These are phyloP conservation scores for Talaromyces rugulosus DNA, from an alignment of 2,329 filamentous ascomycete species.

Conservation along the genomic window DNA sequence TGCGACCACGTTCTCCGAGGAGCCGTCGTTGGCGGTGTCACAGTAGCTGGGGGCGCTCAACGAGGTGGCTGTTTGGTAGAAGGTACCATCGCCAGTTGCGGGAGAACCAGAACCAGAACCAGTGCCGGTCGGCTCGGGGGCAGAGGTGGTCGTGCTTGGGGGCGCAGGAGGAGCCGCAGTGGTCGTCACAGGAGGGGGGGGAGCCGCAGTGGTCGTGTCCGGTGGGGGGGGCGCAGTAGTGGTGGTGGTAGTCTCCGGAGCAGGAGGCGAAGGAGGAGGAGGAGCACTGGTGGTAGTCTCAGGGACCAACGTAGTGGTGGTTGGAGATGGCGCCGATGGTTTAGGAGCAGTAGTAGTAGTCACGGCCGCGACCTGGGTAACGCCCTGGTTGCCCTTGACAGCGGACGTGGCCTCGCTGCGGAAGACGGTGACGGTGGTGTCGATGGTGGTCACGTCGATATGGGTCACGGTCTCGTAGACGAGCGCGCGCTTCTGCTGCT, in stretches of 20 bases:
- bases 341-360: slow-evolving; percentile 12
- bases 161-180: slow-evolving; percentile 10
- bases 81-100: slow-evolving; percentile 64
- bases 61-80: slow-evolving; percentile 65
- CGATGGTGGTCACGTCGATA: slow-evolving; percentile 46
- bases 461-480: slow-evolving; percentile 49
- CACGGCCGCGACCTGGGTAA: slow-evolving; percentile 4
- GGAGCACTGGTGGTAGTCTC: slow-evolving; percentile 13
- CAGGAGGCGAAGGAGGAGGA: slow-evolving; percentile 16
- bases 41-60: slow-evolving; percentile 49
- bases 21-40: slow-evolving; percentile 58
- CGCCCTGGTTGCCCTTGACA: background rate
- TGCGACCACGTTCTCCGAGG: slow-evolving; percentile 61
- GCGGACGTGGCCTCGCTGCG: slow-evolving; percentile 20
- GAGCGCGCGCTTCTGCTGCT: slow-evolving; percentile 39
- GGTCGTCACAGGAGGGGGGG: slow-evolving; percentile 13
- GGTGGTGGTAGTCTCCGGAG: slow-evolving; percentile 17
- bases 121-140: slow-evolving; percentile 8
- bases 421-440: slow-evolving; percentile 47
- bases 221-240: slow-evolving; percentile 16
- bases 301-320: slow-evolving; percentile 8
- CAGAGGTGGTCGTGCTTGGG: slow-evolving; percentile 16
- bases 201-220: slow-evolving; percentile 16
- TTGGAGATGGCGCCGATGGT: slow-evolving; percentile 1
- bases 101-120: slow-evolving; percentile 22